phyloP scores from a whole-genome alignment of 257 asterid genomes.

The Mentha longifolia region DNA sequence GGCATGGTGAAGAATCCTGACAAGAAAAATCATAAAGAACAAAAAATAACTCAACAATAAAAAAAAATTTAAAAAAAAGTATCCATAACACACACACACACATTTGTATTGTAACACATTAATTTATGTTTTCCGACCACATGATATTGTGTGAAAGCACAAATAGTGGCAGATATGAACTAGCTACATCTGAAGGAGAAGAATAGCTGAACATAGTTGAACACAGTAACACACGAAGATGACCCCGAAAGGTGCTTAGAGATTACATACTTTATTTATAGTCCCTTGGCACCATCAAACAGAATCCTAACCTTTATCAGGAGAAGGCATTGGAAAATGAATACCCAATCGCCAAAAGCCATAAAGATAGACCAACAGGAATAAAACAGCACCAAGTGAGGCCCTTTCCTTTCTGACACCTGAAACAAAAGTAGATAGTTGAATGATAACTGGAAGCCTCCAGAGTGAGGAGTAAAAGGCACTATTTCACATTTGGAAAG shows the following conservation, averaged over 20 bases:
- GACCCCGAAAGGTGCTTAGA: neutral
- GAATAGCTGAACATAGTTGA: conserved; percentile 5
- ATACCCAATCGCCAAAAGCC: conserved; percentile 98
- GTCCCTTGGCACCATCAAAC: conserved; percentile 22
- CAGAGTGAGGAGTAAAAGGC: neutral
- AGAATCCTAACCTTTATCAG: conserved; percentile 75
- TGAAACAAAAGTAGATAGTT: conserved; percentile 46
- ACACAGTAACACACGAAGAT: conserved; percentile 7
- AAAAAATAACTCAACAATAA: conserved; percentile 8
- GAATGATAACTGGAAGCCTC: conserved; percentile 13
- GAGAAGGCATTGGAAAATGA: conserved; percentile 99
- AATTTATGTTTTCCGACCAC: neutral
- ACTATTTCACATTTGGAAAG: neutral
- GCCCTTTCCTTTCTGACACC: conserved; percentile 91
- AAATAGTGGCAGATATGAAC: conserved; percentile 16
- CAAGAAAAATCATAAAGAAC: conserved; percentile 28
- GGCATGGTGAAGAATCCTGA: conserved; percentile 97
- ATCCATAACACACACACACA: conserved; percentile 5
- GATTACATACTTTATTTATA: neutral
- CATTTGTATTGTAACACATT: neutral
- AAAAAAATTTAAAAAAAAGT: neutral
- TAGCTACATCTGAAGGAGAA: conserved; percentile 17
- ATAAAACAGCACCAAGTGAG: conserved; percentile 78
- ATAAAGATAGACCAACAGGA: conserved; percentile 85
- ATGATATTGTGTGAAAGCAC: neutral